These are phyloP conservation scores for Cicer yamashitae DNA, from an alignment of 306 rosid genomes.

Conservation along the genomic window DNA sequence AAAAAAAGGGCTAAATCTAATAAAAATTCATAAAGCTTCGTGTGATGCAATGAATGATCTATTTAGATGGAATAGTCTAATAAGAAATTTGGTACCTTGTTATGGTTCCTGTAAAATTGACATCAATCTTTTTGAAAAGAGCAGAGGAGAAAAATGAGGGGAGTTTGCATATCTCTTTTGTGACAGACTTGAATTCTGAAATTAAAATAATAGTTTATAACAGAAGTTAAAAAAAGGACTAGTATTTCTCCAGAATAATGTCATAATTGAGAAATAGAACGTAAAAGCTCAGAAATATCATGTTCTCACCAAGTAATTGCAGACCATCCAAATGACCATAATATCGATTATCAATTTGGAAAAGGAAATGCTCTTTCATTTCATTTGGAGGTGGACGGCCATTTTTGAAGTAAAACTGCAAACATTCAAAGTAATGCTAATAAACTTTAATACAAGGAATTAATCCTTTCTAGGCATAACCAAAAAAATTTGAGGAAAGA, in stretches of 20 bases:
- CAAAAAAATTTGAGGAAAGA: conserved; percentile 2
- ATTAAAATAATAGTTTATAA: conserved; percentile 42
- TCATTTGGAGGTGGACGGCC: conserved; percentile 80
- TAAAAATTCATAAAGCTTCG: conserved; percentile 26
- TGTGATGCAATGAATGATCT: conserved; percentile 27
- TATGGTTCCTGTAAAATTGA: conserved; percentile 56
- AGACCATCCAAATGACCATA: conserved; percentile 66
- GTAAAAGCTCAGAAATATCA: conserved; percentile 39
- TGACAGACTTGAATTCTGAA: conserved; percentile 63
- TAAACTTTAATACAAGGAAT: conserved; percentile 29
- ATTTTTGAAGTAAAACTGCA: conserved; percentile 78
- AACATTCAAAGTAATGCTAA: conserved; percentile 38
- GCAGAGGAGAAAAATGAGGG: conserved; percentile 63
- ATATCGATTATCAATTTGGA: conserved; percentile 57
- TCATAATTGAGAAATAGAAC: conserved; percentile 31
- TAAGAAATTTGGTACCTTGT: conserved; percentile 53
- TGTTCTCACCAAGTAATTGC: conserved; percentile 68
- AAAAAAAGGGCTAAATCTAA: conserved; percentile 10
- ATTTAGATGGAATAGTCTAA: conserved; percentile 23
- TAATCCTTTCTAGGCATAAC: conserved; percentile 27
- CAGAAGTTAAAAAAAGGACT: conserved; percentile 3
- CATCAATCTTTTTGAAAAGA: conserved; percentile 65
- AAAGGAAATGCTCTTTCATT: conserved; percentile 61
- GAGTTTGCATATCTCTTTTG: conserved; percentile 62
- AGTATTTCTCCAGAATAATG: conserved; percentile 8